Conservation (phyloP, 768 basidiomycete genomes). For the Lepiota brunneoincarnata region DNA sequence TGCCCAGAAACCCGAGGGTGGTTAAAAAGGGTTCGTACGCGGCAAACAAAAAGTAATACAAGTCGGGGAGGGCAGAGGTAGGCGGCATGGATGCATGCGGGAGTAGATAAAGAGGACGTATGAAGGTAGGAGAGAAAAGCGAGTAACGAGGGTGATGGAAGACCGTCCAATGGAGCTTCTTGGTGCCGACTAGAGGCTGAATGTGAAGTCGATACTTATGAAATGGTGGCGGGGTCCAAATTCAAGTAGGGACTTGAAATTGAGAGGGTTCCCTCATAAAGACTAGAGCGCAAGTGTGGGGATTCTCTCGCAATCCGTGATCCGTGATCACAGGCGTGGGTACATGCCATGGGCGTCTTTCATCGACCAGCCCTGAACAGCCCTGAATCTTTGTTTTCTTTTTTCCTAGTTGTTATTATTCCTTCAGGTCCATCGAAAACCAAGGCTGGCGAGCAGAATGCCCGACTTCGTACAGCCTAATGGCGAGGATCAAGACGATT, state of each 20-base stretch:
- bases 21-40: slow-evolving; percentile 73
- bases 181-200: no score
- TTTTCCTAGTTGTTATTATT: slow-evolving; percentile 35
- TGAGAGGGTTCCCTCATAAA: not conserved
- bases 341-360: slow-evolving; percentile 1
- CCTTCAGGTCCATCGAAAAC: slow-evolving; percentile 60
- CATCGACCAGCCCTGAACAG: slow-evolving; percentile 34
- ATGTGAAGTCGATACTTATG: not conserved
- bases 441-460: slow-evolving; percentile 56
- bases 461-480: slow-evolving; percentile 58
- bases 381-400: slow-evolving; percentile 13
- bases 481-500: slow-evolving; percentile 74
- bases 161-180: not conserved
- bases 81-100: slow-evolving; percentile 29
- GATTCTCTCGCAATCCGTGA: slow-evolving; percentile 3
- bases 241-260: slow-evolving; percentile 15
- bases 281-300: not conserved
- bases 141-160: slow-evolving; percentile 3
- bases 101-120: slow-evolving; percentile 6
- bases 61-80: slow-evolving; percentile 64
- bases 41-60: slow-evolving; percentile 74
- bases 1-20: slow-evolving; percentile 61
- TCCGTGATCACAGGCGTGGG: slow-evolving; percentile 8
- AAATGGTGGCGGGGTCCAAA: slow-evolving; percentile 13
- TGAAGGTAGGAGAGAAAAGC: slow-evolving; percentile 1